Conservation (phyloP, 2,329 filamentous ascomycete genomes). For the Fonsecaea multimorphosa region DNA sequence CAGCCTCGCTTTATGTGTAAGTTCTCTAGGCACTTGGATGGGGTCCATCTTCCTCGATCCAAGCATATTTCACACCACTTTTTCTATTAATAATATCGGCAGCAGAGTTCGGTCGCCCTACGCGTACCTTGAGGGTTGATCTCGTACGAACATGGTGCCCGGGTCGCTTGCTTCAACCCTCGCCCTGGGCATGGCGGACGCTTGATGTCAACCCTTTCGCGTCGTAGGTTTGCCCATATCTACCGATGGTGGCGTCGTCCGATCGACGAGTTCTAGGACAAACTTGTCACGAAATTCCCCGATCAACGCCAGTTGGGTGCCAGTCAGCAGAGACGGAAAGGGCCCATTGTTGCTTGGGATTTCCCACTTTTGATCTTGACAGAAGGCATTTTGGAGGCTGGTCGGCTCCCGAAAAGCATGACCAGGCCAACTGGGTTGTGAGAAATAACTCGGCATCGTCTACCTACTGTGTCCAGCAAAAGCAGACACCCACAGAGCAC, state of each 20-base stretch:
- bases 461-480: not conserved
- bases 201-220: slow-evolving; percentile 12
- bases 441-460: not conserved
- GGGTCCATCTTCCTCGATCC: not conserved
- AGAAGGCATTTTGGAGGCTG: not conserved
- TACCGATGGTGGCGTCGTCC: slow-evolving; percentile 9
- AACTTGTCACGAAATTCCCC: slow-evolving; percentile 9
- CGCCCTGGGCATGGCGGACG: not conserved
- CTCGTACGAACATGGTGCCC: not conserved
- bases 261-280: slow-evolving; percentile 4
- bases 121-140: not conserved
- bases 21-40: not conserved
- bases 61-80: not conserved
- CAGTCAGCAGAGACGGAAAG: slow-evolving; percentile 1
- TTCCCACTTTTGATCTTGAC: not conserved
- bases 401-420: not conserved
- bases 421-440: not conserved
- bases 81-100: not conserved
- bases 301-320: not conserved
- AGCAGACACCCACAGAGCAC: not conserved
- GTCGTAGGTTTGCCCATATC: not conserved
- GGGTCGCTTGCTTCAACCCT: not conserved
- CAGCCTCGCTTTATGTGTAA: not conserved
- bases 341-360: slow-evolving; percentile 5
- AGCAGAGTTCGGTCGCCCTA: not conserved